A percentile compares a stretch with the other conserved stretches of the same genome.
Evolutionary conservation across 2,329 filamentous ascomycete genomes (phyloP).

Genomic region (Fusarium dimerum): DNA sequence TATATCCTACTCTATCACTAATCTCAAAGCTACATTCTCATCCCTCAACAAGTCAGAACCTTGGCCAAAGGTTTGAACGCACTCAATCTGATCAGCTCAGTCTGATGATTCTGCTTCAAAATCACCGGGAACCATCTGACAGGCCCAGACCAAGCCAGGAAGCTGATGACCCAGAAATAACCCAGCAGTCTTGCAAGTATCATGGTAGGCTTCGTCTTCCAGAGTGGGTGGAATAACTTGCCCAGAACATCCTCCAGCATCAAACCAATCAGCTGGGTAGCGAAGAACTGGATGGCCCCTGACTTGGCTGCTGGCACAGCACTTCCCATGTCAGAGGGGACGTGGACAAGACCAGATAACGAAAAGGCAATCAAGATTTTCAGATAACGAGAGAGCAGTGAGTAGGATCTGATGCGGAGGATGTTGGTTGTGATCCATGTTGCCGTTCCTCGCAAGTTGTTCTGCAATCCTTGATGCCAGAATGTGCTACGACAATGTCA

Average conservation of each 20-base stretch:
- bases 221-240: constrained; percentile 11
- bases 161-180: constrained; percentile 22
- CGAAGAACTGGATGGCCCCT: constrained; percentile 20
- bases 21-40: neutral
- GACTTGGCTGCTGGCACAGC: constrained; percentile 13
- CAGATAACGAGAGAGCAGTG: constrained; percentile 8
- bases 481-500: constrained; percentile 11
- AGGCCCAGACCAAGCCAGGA: constrained; percentile 22
- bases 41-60: neutral
- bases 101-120: constrained; percentile 12
- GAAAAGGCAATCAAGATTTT: constrained; percentile 21
- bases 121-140: constrained; percentile 24
- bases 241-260: constrained; percentile 19
- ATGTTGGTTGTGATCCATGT: constrained; percentile 21
- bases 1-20: no score
- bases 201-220: constrained; percentile 8
- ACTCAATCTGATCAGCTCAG: constrained; percentile 12
- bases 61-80: constrained; percentile 13
- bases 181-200: constrained; percentile 7
- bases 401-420: constrained; percentile 14
- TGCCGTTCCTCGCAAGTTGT: constrained; percentile 17
- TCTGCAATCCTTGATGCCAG: constrained; percentile 23
- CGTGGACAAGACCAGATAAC: constrained; percentile 15
- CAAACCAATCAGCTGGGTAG: constrained; percentile 16
- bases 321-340: constrained; percentile 22